Evolutionary conservation across 768 basidiomycete genomes (phyloP), one percentile per base, ranked within the genome.

Genomic region (Rhodotorula sphaerocarpa): DNA sequence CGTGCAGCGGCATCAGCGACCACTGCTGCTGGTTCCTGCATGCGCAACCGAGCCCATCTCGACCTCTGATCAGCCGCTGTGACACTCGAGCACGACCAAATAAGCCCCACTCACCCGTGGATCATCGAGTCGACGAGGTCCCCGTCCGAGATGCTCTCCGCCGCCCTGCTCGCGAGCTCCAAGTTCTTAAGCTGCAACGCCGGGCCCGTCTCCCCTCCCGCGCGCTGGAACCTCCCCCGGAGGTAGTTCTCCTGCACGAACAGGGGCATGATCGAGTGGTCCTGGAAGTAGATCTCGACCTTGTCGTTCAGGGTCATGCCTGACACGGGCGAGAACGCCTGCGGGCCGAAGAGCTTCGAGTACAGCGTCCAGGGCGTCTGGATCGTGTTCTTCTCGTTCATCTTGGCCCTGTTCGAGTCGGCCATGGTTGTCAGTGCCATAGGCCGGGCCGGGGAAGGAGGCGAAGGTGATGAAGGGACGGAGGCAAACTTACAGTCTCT

Each of bases 181-280:
- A 97, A 80, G 44, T 84, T 82, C 75, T 86, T 89, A 70, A 96
- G 55, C 30, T 73, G 74, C 72, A 82, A 81, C 56, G 84, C 84
- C 2, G 82, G 83, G 0, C 86, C 88, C 16, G 80, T 81, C 65
- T 63, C 52, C 50, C 10, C 82, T 80, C 31, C 82, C 80, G 36
- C 80, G 34, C 80, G 69, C 0, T 85, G 79, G 0, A 92, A 90
- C 33, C 84, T 80, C 5, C 86, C 84, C 75, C 90, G 93, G 57
- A 91, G 75, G 74, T 97, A 99, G 74, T 99, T 97, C 76, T 99
- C 95, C 89, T 89, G 65, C 50, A 97, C 87, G 75, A 99, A 97
- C 36, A 99, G 76, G 0, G 95, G 95, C 51, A 97, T 82, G 70
- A 96, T 90, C 2, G 86, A 83, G 73, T 90, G 88, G 71, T 99